Evolutionary conservation across 2,329 filamentous ascomycete species (phyloP).

Genomic region (Neonectria neomacrospora): DNA sequence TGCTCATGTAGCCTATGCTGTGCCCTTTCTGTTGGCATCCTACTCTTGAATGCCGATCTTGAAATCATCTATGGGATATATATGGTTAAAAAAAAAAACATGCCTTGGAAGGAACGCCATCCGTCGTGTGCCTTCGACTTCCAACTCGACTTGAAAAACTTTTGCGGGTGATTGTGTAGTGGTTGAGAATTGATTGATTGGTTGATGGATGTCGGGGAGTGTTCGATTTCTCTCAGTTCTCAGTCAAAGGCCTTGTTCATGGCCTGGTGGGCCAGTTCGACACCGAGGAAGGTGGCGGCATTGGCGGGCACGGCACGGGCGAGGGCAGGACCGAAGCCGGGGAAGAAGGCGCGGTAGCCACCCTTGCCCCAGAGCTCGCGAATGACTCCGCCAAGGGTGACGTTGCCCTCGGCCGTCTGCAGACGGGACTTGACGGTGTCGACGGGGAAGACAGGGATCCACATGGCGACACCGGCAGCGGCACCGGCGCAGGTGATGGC

Average conservation of each 20-base stretch:
- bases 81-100: slow-evolving; percentile 20
- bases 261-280: slow-evolving; percentile 84
- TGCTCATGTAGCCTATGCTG: slow-evolving; percentile 21
- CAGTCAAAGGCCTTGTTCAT: slow-evolving; percentile 79
- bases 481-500: slow-evolving; percentile 90
- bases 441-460: slow-evolving; percentile 97
- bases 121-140: slow-evolving; percentile 7
- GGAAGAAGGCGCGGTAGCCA: slow-evolving; percentile 94
- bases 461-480: slow-evolving; percentile 95
- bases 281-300: slow-evolving; percentile 91
- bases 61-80: slow-evolving; percentile 31
- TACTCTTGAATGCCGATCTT: not conserved
- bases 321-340: slow-evolving; percentile 92
- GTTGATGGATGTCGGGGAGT: not conserved
- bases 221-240: not conserved
- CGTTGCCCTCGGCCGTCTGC: slow-evolving; percentile 89
- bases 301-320: slow-evolving; percentile 95
- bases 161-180: not conserved
- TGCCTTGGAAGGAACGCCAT: slow-evolving; percentile 23
- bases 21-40: not conserved
- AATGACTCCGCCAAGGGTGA: slow-evolving; percentile 83
- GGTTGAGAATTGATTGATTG: not conserved
- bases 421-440: slow-evolving; percentile 96
- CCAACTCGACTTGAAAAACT: slow-evolving; percentile 10
- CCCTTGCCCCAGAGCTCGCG: slow-evolving; percentile 84